Percentiles rank a stretch among this genome's conserved stretches.
Evolutionary conservation across 2,329 filamentous ascomycete species (phyloP).

Genomic region (Cladosporium sp.): DNA sequence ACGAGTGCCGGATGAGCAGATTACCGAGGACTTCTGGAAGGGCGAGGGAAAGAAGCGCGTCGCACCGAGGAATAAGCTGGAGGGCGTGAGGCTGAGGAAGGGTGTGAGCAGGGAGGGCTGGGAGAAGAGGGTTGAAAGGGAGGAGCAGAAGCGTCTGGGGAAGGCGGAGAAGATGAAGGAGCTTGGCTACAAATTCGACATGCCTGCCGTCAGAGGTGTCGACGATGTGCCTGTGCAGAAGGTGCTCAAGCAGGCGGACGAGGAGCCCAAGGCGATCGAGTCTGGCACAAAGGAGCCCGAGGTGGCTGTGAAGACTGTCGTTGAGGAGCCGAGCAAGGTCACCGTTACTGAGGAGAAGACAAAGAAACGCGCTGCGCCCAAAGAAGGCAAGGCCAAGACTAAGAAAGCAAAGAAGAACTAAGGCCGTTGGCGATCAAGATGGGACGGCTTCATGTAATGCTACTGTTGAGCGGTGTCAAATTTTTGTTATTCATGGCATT

Average conservation of each 20-base stretch:
- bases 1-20: constrained; percentile 65
- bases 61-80: constrained; percentile 82
- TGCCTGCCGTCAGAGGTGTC: constrained; percentile 63
- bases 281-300: constrained; percentile 9
- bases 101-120: constrained; percentile 70
- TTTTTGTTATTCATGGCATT: constrained; percentile 5
- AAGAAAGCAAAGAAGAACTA: constrained; percentile 16
- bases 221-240: constrained; percentile 42
- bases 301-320: constrained; percentile 1
- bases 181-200: constrained; percentile 76
- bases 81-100: constrained; percentile 65
- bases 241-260: constrained; percentile 32
- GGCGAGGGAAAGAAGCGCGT: constrained; percentile 81
- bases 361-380: constrained; percentile 27
- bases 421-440: background rate
- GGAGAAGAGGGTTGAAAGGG: constrained; percentile 66
- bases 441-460: constrained; percentile 3
- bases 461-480: constrained; percentile 7
- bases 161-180: constrained; percentile 71
- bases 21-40: constrained; percentile 80
- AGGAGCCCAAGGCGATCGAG: constrained; percentile 33
- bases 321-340: constrained; percentile 16
- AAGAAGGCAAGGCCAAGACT: constrained; percentile 28
- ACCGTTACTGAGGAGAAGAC: constrained; percentile 30
- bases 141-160: constrained; percentile 61